phyloP scores from a whole-genome alignment of 2,329 filamentous ascomycete species.

The Claviceps humidiphila region DNA sequence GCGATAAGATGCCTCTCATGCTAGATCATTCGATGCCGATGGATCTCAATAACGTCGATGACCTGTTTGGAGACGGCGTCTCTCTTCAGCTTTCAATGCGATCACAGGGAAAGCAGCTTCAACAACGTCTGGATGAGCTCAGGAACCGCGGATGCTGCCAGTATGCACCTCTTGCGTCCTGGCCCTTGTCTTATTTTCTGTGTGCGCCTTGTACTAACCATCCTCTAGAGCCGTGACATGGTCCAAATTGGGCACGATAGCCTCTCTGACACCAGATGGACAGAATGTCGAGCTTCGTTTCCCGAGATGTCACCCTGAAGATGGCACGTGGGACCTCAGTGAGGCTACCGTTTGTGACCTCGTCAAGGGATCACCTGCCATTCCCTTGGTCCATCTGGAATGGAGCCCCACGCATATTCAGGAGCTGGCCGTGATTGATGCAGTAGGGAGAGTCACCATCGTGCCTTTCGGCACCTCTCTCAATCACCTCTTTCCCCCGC shows the following conservation, averaged over 20 bases:
- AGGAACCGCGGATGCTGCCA: constrained; percentile 66
- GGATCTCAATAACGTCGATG: constrained; percentile 50
- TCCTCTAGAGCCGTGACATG: constrained; percentile 60
- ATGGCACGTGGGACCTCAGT: constrained; percentile 64
- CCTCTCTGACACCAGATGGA: constrained; percentile 63
- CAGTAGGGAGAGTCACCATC: constrained; percentile 63
- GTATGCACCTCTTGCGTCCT: constrained; percentile 36
- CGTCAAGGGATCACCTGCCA: constrained; percentile 48
- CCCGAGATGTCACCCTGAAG: constrained; percentile 52
- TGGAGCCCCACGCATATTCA: constrained; percentile 63
- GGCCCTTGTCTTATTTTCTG: not conserved
- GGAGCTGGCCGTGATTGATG: constrained; percentile 75
- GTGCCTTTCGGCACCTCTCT: constrained; percentile 58
- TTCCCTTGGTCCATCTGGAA: constrained; percentile 63
- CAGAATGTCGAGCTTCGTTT: constrained; percentile 58
- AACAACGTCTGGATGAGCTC: constrained; percentile 63
- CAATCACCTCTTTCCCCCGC: constrained; percentile 53
- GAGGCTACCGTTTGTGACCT: constrained; percentile 53
- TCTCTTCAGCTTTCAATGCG: constrained; percentile 40
- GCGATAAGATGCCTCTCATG: constrained; percentile 30
- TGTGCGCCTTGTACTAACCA: not conserved
- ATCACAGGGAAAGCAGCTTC: constrained; percentile 44
- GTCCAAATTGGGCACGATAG: constrained; percentile 79
- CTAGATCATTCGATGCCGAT: constrained; percentile 31
- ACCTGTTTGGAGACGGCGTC: constrained; percentile 62